Base-by-base conservation (phyloP, 2,329 filamentous ascomycete genomes). In the Sporothrix brunneoviolacea region DNA sequence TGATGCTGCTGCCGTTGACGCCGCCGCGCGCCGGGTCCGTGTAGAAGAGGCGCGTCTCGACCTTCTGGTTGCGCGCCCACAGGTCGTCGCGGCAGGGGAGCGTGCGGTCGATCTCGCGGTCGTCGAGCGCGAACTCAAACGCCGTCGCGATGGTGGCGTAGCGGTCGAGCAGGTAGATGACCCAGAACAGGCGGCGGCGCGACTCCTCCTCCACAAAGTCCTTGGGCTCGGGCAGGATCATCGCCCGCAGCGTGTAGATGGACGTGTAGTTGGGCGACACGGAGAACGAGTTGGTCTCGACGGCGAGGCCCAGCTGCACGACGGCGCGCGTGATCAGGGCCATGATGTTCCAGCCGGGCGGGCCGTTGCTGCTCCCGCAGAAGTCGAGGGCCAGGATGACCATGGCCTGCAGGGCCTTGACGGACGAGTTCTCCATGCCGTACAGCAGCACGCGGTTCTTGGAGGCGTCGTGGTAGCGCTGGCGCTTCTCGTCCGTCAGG, bases 161-260 rank as follows among this genome's bases (percentile, higher is more conserved):
- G 44, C 91, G 79, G 64, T 96, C 91, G 6, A 96, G 75, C 12
- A 95, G 70, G 62, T 95, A 96, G 10, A 95, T 83, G 83, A 94
- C 91, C 91, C 91, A 96, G 65, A 96, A 95, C 1, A 95, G 72
- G 22, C 91, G 76, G 24, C 91, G 78, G 24, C 90, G 76, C 37
- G 87, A 86, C 65, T 96, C 91, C 54, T 95, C 91, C 63, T 95
- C 90, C 50, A 95, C 85, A 66, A 91, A 95, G 54, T 89, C 86
- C 45, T 81, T 83, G 0, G 91, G 79, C 54, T 95, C 89, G 0
- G 89, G 86, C 0, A 95, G 72, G 3, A 91, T 83, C 71, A 91
- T 91, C 15, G 90, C 88, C 49, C 90, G 78, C 39, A 95, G 71
- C 0, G 90, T 95, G 63, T 94, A 95, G 41, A 95, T 95, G 0